A percentile compares a stretch with the other conserved stretches of the same genome.
These are phyloP conservation scores for Carex myosuroides DNA, from an alignment of 176 grass and related monocot species.

Conservation along the genomic window DNA sequence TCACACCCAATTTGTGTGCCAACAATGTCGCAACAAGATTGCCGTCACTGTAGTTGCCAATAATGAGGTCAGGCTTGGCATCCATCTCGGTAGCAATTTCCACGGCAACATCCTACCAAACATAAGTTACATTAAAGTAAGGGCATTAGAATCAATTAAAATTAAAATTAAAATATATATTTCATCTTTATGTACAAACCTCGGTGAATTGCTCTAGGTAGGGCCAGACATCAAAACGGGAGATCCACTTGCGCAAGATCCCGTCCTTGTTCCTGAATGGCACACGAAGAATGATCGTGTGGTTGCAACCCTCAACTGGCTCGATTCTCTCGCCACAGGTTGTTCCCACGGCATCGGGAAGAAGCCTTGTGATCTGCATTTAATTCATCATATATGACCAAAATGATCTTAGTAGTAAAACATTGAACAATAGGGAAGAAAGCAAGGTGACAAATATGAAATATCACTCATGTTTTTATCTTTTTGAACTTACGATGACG, in stretches of 20 bases:
- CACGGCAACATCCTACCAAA: constrained; percentile 69
- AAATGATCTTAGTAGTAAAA: background rate
- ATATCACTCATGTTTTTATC: background rate
- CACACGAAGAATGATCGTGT: constrained; percentile 85
- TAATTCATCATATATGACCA: background rate
- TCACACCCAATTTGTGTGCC: constrained; percentile 85
- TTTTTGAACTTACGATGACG: constrained; percentile 64
- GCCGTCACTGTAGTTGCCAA: constrained; percentile 98
- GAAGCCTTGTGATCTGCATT: constrained; percentile 78
- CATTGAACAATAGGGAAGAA: background rate
- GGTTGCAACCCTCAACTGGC: constrained; percentile 74
- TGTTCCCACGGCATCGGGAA: constrained; percentile 94
- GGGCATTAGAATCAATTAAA: background rate
- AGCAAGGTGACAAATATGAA: background rate
- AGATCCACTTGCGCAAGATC: constrained; percentile 89
- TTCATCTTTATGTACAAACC: constrained; percentile 29
- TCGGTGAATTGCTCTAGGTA: constrained; percentile 91
- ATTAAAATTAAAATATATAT: background rate
- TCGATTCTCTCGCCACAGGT: constrained; percentile 85
- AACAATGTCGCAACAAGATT: constrained; percentile 89
- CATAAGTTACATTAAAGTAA: constrained; percentile 17
- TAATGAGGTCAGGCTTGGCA: constrained; percentile 82
- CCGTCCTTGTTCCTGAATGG: constrained; percentile 86
- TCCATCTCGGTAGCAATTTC: constrained; percentile 84
- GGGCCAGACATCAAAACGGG: constrained; percentile 97